Evolutionary conservation across 306 rosid species (phyloP).

Genomic region (Acacia acuminata): DNA sequence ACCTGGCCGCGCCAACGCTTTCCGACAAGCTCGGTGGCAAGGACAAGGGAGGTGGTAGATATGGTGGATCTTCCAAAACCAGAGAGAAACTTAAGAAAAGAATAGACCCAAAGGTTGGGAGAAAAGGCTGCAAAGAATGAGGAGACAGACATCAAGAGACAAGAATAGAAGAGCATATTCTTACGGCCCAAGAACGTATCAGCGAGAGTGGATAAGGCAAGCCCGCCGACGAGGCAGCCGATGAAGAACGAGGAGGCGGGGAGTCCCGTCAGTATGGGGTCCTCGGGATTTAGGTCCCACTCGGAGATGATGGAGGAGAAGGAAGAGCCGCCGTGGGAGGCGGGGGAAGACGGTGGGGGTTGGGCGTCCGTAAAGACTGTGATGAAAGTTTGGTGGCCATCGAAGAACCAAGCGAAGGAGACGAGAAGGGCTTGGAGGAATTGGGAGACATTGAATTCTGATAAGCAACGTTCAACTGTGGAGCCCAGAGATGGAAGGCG

Average conservation of each 20-base stretch:
- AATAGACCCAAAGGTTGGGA: slow-evolving; percentile 57
- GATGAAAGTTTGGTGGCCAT: slow-evolving; percentile 51
- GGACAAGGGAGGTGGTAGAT: slow-evolving; percentile 58
- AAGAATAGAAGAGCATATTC: slow-evolving; percentile 52
- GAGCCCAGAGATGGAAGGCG: background rate
- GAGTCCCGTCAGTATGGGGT: slow-evolving; percentile 40
- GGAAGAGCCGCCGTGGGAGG: background rate
- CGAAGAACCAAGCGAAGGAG: slow-evolving; percentile 37
- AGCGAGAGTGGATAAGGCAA: slow-evolving; percentile 40
- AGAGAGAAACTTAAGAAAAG: slow-evolving; percentile 37
- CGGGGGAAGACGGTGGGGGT: slow-evolving; percentile 9
- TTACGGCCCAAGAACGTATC: slow-evolving; percentile 57
- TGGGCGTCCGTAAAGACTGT: slow-evolving; percentile 42
- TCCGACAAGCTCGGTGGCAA: slow-evolving; percentile 62
- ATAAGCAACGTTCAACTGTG: background rate
- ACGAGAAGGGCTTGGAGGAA: slow-evolving; percentile 39
- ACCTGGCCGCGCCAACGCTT: slow-evolving; percentile 51
- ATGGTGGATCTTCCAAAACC: slow-evolving; percentile 61
- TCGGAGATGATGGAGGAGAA: slow-evolving; percentile 51
- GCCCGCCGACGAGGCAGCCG: slow-evolving; percentile 36
- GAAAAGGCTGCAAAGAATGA: slow-evolving; percentile 48
- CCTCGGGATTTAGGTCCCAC: slow-evolving; percentile 48
- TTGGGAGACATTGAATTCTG: background rate
- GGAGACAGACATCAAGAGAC: slow-evolving; percentile 54
- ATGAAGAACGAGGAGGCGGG: slow-evolving; percentile 52